Evolutionary conservation across 139 green algal genomes (phyloP).

Genomic region (Ettlia oleoabundans): DNA sequence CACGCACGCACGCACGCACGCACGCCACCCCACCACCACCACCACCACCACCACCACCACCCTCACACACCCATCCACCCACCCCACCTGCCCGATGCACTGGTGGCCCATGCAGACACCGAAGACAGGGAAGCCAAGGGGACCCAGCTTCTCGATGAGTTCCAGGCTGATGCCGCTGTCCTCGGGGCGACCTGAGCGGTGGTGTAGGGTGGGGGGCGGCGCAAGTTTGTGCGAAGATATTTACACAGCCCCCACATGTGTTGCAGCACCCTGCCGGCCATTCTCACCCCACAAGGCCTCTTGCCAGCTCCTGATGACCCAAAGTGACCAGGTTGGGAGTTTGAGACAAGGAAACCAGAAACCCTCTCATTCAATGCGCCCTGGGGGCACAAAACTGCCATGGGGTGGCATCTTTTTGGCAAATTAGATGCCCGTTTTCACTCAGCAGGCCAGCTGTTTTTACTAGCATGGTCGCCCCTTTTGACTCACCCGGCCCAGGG

Average conservation of each 20-base stretch:
- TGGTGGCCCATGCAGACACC: slow-evolving; percentile 99
- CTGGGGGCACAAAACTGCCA: too few species aligned
- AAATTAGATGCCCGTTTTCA: not conserved
- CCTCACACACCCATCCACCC: not conserved
- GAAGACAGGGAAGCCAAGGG: slow-evolving; percentile 87
- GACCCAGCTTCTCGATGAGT: slow-evolving; percentile 80
- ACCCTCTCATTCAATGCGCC: too few species aligned
- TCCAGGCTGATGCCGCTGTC: slow-evolving; percentile 97
- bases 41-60: not conserved
- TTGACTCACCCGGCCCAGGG: slow-evolving; percentile 84
- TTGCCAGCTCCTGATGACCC: too few species aligned
- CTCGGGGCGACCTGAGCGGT: slow-evolving; percentile 72
- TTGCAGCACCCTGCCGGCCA: too few species aligned
- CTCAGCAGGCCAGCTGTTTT: not conserved
- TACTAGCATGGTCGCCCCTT: too few species aligned
- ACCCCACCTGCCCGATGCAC: slow-evolving; percentile 92
- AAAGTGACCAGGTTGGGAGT: too few species aligned
- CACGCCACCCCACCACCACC: not conserved
- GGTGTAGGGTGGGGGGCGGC: not conserved
- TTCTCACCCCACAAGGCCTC: too few species aligned
- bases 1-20: not conserved
- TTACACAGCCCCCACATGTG: too few species aligned
- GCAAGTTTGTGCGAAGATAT: too few species aligned
- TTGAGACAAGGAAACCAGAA: too few species aligned
- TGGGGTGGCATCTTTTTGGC: too few species aligned